These are phyloP conservation scores for Ogataea salicorniae DNA, from an alignment of 805 yeast genomes.

Conservation along the genomic window DNA sequence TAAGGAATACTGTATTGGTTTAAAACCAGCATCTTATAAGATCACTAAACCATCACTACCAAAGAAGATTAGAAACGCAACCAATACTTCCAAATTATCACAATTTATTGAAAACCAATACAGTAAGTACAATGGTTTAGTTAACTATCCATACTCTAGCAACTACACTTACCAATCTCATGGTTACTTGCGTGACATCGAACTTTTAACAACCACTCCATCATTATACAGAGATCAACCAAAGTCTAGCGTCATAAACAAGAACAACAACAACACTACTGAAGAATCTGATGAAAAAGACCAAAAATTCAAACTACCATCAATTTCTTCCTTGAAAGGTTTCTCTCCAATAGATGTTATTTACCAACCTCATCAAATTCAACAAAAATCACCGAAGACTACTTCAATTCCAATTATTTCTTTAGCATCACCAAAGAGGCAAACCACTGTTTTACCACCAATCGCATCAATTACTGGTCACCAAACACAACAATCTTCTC, in stretches of 20 bases:
- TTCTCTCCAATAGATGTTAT: background rate
- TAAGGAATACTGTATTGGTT: conserved; percentile 29
- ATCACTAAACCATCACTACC: conserved; percentile 10
- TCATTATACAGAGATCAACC: conserved; percentile 39
- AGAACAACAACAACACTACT: background rate
- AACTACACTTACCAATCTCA: conserved; percentile 45
- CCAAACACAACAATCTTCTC: no score
- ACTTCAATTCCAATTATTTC: background rate
- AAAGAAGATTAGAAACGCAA: conserved; percentile 1
- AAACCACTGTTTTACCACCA: background rate
- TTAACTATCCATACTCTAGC: conserved; percentile 48
- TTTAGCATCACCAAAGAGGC: background rate
- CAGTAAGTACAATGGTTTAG: conserved; percentile 21
- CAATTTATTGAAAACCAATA: conserved; percentile 23
- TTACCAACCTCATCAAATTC: background rate
- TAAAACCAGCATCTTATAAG: conserved; percentile 8
- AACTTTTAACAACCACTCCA: conserved; percentile 42
- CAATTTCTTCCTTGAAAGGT: background rate
- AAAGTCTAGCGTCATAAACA: conserved; percentile 6
- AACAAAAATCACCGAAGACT: background rate
- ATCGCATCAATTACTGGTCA: background rate
- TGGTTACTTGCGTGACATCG: conserved; percentile 46
- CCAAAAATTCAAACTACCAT: conserved; percentile 15
- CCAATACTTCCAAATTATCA: conserved; percentile 16
- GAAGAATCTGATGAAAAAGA: conserved; percentile 2